Conservation (phyloP, 768 basidiomycete species). For the Lyophyllum semitale region DNA sequence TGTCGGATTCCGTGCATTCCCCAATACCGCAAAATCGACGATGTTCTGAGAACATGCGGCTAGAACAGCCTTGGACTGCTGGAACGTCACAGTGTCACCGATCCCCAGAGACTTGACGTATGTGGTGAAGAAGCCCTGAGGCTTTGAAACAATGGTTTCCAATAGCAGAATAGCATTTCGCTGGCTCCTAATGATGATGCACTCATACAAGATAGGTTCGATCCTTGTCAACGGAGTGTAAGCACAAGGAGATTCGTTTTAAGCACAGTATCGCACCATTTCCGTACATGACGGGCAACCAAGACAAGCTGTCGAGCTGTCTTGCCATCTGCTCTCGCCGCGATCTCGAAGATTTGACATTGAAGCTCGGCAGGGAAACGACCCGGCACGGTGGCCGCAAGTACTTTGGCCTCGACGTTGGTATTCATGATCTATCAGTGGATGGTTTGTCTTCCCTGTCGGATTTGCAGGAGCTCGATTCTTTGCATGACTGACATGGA, state of each 20-base stretch:
- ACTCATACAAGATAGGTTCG: constrained; percentile 29
- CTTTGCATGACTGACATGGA: neutral
- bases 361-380: constrained; percentile 26
- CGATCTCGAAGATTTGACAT: constrained; percentile 25
- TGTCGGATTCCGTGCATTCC: constrained; percentile 16
- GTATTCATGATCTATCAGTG: neutral
- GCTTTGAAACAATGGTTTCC: constrained; percentile 16
- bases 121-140: constrained; percentile 8
- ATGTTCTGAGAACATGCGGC: constrained; percentile 15
- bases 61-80: constrained; percentile 20
- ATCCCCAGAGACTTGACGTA: constrained; percentile 15
- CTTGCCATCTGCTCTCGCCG: constrained; percentile 20
- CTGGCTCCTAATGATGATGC: constrained; percentile 23
- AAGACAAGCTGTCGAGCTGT: constrained; percentile 23
- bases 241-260: neutral
- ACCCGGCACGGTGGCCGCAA: neutral
- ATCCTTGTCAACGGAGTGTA: constrained; percentile 19
- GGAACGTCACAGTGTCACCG: constrained; percentile 18
- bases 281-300: constrained; percentile 24
- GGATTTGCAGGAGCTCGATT: neutral
- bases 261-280: constrained; percentile 21
- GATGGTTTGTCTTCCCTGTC: neutral
- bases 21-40: constrained; percentile 18
- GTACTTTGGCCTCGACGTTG: neutral
- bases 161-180: constrained; percentile 20